Evolutionary conservation across 2,329 filamentous ascomycete species (phyloP).

Genomic region (Kalmusia sp.): DNA sequence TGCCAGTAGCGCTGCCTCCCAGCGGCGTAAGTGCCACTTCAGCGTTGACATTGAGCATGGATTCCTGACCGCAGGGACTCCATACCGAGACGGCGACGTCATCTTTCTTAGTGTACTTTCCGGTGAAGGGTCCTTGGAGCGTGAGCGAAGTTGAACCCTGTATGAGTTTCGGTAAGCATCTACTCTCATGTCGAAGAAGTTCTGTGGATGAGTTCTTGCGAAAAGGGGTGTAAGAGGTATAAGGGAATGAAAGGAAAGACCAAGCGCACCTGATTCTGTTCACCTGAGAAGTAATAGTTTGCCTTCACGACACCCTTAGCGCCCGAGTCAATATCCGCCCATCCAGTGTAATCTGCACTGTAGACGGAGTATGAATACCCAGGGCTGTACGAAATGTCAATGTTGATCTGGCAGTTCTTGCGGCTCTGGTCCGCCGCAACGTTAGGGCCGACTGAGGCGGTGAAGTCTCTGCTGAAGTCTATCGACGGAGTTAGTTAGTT

Average conservation of each 20-base stretch:
- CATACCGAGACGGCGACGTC: constrained; percentile 34
- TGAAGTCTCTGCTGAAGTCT: constrained; percentile 40
- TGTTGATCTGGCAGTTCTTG: constrained; percentile 49
- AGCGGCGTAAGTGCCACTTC: constrained; percentile 39
- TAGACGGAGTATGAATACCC: constrained; percentile 48
- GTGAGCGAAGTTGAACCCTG: neutral
- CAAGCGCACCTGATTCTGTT: constrained; percentile 32
- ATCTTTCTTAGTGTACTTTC: constrained; percentile 56
- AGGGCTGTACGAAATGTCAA: constrained; percentile 39
- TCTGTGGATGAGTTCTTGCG: neutral
- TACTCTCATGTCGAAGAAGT: neutral
- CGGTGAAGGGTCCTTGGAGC: constrained; percentile 52
- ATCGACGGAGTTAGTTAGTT: neutral
- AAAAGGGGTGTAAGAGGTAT: neutral
- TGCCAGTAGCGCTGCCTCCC: constrained; percentile 25
- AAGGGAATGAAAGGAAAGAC: neutral
- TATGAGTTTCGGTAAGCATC: neutral
- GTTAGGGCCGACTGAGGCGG: constrained; percentile 34
- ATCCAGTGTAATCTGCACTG: constrained; percentile 45
- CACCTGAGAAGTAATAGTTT: constrained; percentile 47
- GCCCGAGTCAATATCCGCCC: constrained; percentile 42
- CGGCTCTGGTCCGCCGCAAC: constrained; percentile 35
- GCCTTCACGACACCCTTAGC: constrained; percentile 43
- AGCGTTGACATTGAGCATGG: constrained; percentile 39
- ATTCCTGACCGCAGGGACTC: constrained; percentile 37